These are phyloP conservation scores for Xerocomellus chrysenteron DNA, from an alignment of 768 basidiomycete genomes.

Conservation along the genomic window DNA sequence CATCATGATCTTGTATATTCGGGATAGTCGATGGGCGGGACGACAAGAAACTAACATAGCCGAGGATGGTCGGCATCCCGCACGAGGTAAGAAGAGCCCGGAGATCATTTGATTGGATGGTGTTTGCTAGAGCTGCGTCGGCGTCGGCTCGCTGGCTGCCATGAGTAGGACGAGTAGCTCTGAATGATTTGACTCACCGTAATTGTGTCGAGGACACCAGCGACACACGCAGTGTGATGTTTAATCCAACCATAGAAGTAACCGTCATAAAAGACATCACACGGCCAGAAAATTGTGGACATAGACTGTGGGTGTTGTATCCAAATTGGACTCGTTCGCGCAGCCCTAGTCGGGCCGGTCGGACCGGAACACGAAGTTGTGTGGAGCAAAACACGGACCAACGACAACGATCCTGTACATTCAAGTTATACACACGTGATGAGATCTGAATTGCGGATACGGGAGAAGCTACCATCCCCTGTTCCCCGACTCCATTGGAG, in stretches of 20 bases:
- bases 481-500: too few relatives aligned
- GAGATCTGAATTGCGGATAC: too few relatives aligned
- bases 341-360: slow-evolving; percentile 1
- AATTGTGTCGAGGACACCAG: slow-evolving; percentile 43
- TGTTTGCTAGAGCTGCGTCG: slow-evolving; percentile 5
- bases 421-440: background rate
- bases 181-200: slow-evolving; percentile 28
- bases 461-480: background rate
- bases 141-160: slow-evolving; percentile 17
- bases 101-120: slow-evolving; percentile 20
- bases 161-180: slow-evolving; percentile 1
- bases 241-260: slow-evolving; percentile 59
- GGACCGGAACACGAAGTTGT: slow-evolving; percentile 1
- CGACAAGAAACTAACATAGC: slow-evolving; percentile 23
- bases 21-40: slow-evolving; percentile 20
- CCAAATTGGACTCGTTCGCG: background rate
- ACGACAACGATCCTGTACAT: background rate
- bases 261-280: slow-evolving; percentile 45
- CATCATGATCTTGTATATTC: slow-evolving; percentile 34
- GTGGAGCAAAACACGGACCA: background rate
- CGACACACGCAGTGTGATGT: slow-evolving; percentile 47
- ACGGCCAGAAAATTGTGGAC: slow-evolving; percentile 58
- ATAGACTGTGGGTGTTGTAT: slow-evolving; percentile 15
- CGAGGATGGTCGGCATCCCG: slow-evolving; percentile 31
- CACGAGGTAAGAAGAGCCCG: slow-evolving; percentile 13